Percentiles rank a stretch among this genome's conserved stretches.
phyloP scores from a whole-genome alignment of 441 rosid genomes.

The Theobroma grandiflorum region DNA sequence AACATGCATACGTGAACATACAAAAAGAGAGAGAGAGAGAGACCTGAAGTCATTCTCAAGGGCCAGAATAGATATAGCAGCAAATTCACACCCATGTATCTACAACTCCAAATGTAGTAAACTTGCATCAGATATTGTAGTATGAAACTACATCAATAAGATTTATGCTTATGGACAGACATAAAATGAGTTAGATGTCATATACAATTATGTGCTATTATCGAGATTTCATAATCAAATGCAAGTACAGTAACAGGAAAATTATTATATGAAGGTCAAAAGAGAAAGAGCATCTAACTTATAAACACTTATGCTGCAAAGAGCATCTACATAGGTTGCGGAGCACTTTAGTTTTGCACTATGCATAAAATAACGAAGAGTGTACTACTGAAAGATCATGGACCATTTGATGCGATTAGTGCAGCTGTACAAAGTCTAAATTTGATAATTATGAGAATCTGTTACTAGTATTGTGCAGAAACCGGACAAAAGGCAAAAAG shows the following conservation, averaged over 20 bases:
- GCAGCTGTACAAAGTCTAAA: background rate
- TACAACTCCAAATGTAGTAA: slow-evolving; percentile 37
- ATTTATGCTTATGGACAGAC: background rate
- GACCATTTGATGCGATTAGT: background rate
- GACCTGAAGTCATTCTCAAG: slow-evolving; percentile 73
- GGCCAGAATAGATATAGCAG: slow-evolving; percentile 64
- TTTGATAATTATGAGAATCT: background rate
- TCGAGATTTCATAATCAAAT: slow-evolving; percentile 1
- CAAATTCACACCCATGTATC: slow-evolving; percentile 82
- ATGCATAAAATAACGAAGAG: background rate
- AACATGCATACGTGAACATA: slow-evolving; percentile 12
- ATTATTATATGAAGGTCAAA: background rate
- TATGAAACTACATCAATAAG: background rate
- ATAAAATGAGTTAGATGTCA: background rate
- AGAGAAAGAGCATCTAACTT: background rate
- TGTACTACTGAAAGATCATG: slow-evolving; percentile 8
- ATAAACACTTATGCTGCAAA: background rate
- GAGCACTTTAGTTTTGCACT: background rate
- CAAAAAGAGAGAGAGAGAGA: slow-evolving; percentile 26
- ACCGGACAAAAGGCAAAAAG: background rate
- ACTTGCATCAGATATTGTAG: slow-evolving; percentile 13
- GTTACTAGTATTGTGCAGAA: background rate
- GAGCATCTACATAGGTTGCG: background rate
- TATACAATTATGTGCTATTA: background rate
- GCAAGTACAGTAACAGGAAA: background rate